These are phyloP conservation scores for Saccharomycopsis sp. DNA, from an alignment of 805 yeast species.

Conservation along the genomic window DNA sequence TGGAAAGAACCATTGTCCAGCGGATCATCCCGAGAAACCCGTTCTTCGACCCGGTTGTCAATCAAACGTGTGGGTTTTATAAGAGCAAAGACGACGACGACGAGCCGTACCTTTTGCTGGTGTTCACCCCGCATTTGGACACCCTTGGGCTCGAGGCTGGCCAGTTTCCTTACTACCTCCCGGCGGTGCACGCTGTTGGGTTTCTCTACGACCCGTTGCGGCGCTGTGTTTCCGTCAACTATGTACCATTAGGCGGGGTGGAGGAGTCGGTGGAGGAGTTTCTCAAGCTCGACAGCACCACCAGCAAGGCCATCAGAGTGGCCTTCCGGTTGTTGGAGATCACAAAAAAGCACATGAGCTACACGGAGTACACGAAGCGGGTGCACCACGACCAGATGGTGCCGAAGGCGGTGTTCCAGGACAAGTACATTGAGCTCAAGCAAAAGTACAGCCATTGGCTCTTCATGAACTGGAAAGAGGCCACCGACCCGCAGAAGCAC, in stretches of 20 bases:
- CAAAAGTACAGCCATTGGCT: constrained; percentile 68
- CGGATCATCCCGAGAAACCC: constrained; percentile 90
- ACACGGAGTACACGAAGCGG: constrained; percentile 82
- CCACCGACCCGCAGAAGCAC: constrained; percentile 90
- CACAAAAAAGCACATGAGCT: constrained; percentile 72
- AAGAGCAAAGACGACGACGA: constrained; percentile 7
- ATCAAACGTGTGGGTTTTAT: constrained; percentile 69
- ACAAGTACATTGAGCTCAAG: constrained; percentile 69
- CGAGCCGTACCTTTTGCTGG: constrained; percentile 42
- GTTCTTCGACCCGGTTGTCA: constrained; percentile 68
- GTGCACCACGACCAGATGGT: constrained; percentile 86
- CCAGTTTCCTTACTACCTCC: constrained; percentile 73
- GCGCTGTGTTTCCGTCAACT: no score
- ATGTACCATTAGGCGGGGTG: constrained; percentile 66
- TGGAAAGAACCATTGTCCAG: constrained; percentile 54
- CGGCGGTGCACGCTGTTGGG: constrained; percentile 73
- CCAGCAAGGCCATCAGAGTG: constrained; percentile 58
- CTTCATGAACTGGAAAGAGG: constrained; percentile 83
- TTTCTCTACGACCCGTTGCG: constrained; percentile 43
- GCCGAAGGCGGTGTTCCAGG: constrained; percentile 73
- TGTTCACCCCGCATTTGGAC: constrained; percentile 71
- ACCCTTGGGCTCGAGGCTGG: constrained; percentile 44
- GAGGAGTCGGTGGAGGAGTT: no score
- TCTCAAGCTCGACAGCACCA: constrained; percentile 26
- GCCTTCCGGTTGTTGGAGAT: constrained; percentile 75